Evolutionary conservation across 495 filamentous ascomycete genomes (phyloP), one percentile per base, ranked within the genome.

Genomic region (Penicillium robsamsonii): DNA sequence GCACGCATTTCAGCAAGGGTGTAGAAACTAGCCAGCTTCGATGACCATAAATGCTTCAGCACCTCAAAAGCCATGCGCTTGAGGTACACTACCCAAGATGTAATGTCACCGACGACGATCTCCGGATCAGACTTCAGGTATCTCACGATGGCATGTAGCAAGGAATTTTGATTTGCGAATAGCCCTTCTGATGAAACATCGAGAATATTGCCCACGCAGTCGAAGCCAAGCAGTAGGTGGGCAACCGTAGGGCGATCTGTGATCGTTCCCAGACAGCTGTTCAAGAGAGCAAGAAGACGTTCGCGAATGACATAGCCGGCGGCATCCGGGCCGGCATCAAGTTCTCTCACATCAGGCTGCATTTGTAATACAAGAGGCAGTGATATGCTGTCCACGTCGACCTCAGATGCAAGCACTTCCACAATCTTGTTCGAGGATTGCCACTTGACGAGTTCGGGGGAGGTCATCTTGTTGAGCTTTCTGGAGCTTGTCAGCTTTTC

Each of bases 171-270:
- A 18, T 80, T 68, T 33, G 83, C 79, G 61, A 96, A 92, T 6
- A 85, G 66, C 30, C 90, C 79, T 25, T 81, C 77, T 0, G 81
- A 64, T 43, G 84, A 72, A 24, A 94, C 71, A 47, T 81, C 82
- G 17, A 97, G 72, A n/a, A 76, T 74, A 47, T 81, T 81, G 20
- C 84, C 78, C 24, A 83, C 79, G 62, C 90, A 92, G 30, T 79
- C 77, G 66, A 99, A 97, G 1, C 94, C 94, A 20, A 99, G 87
- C 18, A 99, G 72, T 42, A 94, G 77, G 70, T 99, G 94, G 3
- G 93, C 92, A 45, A 97, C 83, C 15, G 85, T 93, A 5, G 93
- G 91, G 44, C 79, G 73, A 61, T 87, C 82, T 27, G 86, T 83
- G 27, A 86, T 82, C 17, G 86, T 81, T 40, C 77, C 79, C 9